A percentile compares a stretch with the other conserved stretches of the same genome.
phyloP scores from a whole-genome alignment of 1,284 basidiomycete genomes.

The Apiotrichum sp. region DNA sequence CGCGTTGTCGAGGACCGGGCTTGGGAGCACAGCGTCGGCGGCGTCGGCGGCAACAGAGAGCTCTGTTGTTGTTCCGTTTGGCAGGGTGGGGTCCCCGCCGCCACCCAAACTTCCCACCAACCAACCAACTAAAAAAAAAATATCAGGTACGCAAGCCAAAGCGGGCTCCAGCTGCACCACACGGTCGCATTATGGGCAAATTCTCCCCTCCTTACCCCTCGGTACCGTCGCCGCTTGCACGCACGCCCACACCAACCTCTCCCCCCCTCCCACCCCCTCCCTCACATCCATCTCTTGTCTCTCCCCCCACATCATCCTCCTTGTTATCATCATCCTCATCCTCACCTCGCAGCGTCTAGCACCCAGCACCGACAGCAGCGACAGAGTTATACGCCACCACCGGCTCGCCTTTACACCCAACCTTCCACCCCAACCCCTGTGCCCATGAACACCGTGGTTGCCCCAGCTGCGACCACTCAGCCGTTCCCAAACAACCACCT shows the following conservation, averaged over 20 bases:
- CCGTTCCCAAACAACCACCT: conserved; percentile 6
- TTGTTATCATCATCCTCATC: neutral
- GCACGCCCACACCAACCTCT: neutral
- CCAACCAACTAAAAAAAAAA: too few species aligned
- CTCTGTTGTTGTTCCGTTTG: too few species aligned
- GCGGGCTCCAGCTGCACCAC: too few species aligned
- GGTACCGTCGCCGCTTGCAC: neutral
- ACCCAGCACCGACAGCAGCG: too few species aligned
- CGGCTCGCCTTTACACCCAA: neutral
- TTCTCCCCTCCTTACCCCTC: neutral
- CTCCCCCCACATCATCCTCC: neutral
- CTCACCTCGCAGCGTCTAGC: too few species aligned
- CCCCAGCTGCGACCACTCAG: neutral
- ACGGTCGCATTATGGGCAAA: neutral
- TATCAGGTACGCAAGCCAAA: too few species aligned
- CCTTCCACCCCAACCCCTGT: neutral
- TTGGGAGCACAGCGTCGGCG: too few species aligned
- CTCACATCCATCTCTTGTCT: neutral
- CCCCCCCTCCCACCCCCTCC: neutral
- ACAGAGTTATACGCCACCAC: neutral
- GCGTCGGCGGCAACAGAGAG: too few species aligned
- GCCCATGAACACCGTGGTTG: conserved; percentile 3
- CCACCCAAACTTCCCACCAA: neutral
- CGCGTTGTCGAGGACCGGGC: too few species aligned
- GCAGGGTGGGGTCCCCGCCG: neutral